Evolutionary conservation across 2,329 filamentous ascomycete genomes (phyloP), one percentile per base, ranked within the genome.

Genomic region (Ascochyta lentis): DNA sequence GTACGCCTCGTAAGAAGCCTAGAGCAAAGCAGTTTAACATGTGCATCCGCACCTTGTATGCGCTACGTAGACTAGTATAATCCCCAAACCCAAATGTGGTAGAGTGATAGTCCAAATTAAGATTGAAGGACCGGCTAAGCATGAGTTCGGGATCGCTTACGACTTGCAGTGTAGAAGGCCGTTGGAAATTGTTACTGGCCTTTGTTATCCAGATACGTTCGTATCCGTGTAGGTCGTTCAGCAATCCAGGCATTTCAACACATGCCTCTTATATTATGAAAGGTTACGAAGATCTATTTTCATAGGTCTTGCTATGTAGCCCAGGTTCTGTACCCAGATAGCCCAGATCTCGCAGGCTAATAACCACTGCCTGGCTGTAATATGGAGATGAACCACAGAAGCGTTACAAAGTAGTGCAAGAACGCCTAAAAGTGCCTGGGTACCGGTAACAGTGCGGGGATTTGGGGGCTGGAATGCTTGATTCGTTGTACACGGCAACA

Each of bases 381-480:
- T 12, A 22, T 40, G 35, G 47, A 43, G 47, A 50, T 56, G 37
- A 50, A 56, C 41, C 33, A 50, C 41, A 37, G 6, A 23, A 46
- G n/a, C 9, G 35, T 6, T 34, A 41, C 41, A 31, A 31, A 3
- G 45, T 16, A 47, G 44, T 34, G 45, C 38, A 54, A 44, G 42
- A 48, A 53, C 24, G 48, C 41, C 50, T 48, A 27, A 41, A 56
- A 59, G 31, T 44, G 48, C 26, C 41, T 23, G 49, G 23, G 29
- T n/a, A 8, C 6, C 26, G 29, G 29, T 13, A 15, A 49, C 42
- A 41, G 38, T 54, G 61, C 49, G 54, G 59, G 61, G 59, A 24
- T 43, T 61, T 59, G 61, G 63, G 60, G 61, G 57, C 61, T 50
- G 51, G 45, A 58, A 60, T 52, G 61, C 54, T 60, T 57, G n/a